phyloP scores from a whole-genome alignment of 345 rosid species.

The Noccaea bulbosa region DNA sequence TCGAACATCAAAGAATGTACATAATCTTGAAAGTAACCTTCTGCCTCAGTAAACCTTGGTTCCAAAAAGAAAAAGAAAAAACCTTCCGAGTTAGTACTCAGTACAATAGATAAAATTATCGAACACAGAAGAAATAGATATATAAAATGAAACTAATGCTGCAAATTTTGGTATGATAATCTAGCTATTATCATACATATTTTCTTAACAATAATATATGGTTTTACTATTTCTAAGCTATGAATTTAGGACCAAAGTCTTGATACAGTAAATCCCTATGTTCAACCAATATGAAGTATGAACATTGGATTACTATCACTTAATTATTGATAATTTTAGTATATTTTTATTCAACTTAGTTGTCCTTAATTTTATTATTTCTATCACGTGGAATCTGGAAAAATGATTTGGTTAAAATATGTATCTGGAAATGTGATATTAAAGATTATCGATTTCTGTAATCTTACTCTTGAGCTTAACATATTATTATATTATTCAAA shows the following conservation, averaged over 20 bases:
- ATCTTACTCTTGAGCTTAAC: background rate
- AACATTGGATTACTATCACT: background rate
- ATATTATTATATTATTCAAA: background rate
- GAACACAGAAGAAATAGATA: background rate
- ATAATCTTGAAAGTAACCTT: background rate
- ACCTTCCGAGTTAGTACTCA: too few relatives aligned
- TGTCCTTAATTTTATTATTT: background rate
- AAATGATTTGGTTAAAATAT: conserved; percentile 5
- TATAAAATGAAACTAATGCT: background rate
- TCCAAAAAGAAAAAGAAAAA: too few relatives aligned
- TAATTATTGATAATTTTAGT: background rate
- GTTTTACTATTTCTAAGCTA: too few relatives aligned
- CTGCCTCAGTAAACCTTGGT: background rate
- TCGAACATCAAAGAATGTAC: background rate
- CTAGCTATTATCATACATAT: background rate
- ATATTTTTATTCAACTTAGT: background rate
- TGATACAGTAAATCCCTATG: background rate
- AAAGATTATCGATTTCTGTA: background rate
- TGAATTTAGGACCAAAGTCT: background rate
- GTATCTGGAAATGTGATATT: conserved; percentile 2
- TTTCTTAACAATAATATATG: too few relatives aligned
- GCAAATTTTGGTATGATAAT: background rate
- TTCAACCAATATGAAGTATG: background rate
- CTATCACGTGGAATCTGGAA: background rate
- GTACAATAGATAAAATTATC: background rate